Percentiles rank a stretch among this genome's conserved stretches.
Conservation (phyloP, 148 eudicot genomes). For the Nepenthes mirabilis region DNA sequence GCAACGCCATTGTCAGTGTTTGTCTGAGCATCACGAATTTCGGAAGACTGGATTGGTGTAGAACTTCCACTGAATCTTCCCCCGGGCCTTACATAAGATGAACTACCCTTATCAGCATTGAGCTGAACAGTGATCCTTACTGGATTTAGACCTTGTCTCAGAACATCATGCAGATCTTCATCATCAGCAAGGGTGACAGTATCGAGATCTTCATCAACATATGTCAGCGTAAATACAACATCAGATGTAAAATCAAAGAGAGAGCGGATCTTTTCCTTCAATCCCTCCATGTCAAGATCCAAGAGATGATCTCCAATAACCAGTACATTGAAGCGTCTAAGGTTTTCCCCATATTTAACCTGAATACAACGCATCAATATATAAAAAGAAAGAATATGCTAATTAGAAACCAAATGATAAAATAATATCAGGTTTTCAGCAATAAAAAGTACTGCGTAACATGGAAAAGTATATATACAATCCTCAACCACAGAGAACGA, state of each 20-base stretch:
- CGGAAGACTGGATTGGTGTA: constrained; percentile 26
- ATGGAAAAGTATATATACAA: too few species aligned
- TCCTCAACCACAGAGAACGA: too few species aligned
- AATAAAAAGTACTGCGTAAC: background rate
- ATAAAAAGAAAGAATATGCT: background rate
- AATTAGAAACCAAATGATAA: background rate
- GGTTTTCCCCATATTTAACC: constrained; percentile 68
- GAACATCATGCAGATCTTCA: constrained; percentile 66
- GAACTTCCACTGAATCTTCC: constrained; percentile 40
- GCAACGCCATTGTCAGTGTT: constrained; percentile 16
- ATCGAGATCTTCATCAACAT: constrained; percentile 80
- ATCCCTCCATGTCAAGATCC: constrained; percentile 37
- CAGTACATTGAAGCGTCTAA: constrained; percentile 69
- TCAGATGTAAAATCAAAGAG: constrained; percentile 52
- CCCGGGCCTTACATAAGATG: constrained; percentile 15
- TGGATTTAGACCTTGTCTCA: constrained; percentile 65
- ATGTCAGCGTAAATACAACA: constrained; percentile 43
- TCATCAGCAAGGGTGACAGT: constrained; percentile 64
- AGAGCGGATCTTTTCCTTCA: constrained; percentile 44
- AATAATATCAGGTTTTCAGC: background rate
- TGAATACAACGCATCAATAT: constrained; percentile 10
- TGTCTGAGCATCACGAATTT: constrained; percentile 13
- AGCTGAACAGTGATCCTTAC: constrained; percentile 51
- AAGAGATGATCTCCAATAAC: constrained; percentile 32
- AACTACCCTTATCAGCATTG: constrained; percentile 19